Conservation (phyloP, 768 basidiomycete genomes). For the Pulveroboletus sp. region DNA sequence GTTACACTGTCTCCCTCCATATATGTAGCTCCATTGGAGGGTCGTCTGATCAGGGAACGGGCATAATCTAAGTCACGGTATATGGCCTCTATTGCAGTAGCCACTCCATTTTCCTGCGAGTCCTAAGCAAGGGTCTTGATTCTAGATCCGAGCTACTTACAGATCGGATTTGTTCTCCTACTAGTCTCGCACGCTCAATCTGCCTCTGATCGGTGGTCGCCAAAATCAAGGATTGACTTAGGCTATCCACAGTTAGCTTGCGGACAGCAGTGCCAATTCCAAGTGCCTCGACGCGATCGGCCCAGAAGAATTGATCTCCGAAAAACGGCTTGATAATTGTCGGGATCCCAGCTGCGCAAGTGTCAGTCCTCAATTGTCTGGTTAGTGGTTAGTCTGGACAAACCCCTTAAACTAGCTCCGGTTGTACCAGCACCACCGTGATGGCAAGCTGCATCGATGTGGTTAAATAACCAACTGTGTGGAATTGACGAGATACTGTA, state of each 20-base stretch:
- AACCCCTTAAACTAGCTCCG: constrained; percentile 89
- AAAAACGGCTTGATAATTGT: constrained; percentile 98
- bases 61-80: constrained; percentile 97
- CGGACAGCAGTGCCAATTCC: constrained; percentile 86
- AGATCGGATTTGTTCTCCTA: constrained; percentile 84
- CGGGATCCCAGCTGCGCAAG: constrained; percentile 71
- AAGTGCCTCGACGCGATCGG: constrained; percentile 94
- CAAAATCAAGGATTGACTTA: constrained; percentile 70
- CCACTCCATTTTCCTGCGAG: constrained; percentile 86
- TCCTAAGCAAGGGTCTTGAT: not conserved
- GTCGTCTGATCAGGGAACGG: constrained; percentile 73
- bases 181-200: constrained; percentile 73
- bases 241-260: constrained; percentile 73
- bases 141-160: constrained; percentile 38
- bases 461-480: constrained; percentile 93
- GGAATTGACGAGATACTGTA: constrained; percentile 83
- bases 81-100: constrained; percentile 88
- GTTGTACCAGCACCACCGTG: constrained; percentile 98
- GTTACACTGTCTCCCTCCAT: constrained; percentile 8
- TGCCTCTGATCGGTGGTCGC: constrained; percentile 90
- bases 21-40: constrained; percentile 23
- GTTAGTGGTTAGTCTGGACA: constrained; percentile 13
- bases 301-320: constrained; percentile 97
- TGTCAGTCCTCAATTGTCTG: constrained; percentile 2
- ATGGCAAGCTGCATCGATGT: constrained; percentile 95